Percentiles rank a stretch among this genome's conserved stretches.
phyloP scores from a whole-genome alignment of 2,329 filamentous ascomycete species.

The Penicillium sp. region DNA sequence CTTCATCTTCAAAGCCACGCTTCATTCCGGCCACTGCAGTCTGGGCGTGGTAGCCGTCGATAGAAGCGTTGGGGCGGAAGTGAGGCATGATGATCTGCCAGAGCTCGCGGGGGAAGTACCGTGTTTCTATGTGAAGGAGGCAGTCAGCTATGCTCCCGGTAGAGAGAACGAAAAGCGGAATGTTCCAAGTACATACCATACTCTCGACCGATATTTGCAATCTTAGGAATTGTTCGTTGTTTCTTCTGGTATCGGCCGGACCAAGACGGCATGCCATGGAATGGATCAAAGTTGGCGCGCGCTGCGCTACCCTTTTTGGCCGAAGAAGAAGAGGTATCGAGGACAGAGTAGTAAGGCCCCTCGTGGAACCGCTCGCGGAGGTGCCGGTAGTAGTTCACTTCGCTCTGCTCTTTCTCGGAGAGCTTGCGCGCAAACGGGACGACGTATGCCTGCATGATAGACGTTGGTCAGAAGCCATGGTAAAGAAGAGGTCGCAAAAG shows the following conservation, averaged over 20 bases:
- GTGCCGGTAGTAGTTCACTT: slow-evolving; percentile 53
- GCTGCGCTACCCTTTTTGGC: slow-evolving; percentile 49
- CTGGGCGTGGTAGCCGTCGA: slow-evolving; percentile 32
- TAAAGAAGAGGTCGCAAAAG: background rate
- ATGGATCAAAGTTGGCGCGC: slow-evolving; percentile 59
- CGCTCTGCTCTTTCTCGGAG: slow-evolving; percentile 46
- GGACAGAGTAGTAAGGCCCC: slow-evolving; percentile 61
- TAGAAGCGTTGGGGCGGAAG: slow-evolving; percentile 39
- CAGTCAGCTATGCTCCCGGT: slow-evolving; percentile 1
- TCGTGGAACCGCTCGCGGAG: slow-evolving; percentile 60
- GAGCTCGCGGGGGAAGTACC: slow-evolving; percentile 62
- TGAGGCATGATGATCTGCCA: slow-evolving; percentile 56
- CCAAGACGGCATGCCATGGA: slow-evolving; percentile 63
- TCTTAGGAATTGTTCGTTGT: slow-evolving; percentile 56
- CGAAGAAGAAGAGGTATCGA: slow-evolving; percentile 44
- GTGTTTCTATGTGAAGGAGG: slow-evolving; percentile 47
- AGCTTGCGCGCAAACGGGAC: slow-evolving; percentile 38
- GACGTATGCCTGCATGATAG: slow-evolving; percentile 38
- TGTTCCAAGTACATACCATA: slow-evolving; percentile 50
- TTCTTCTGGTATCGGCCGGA: slow-evolving; percentile 60
- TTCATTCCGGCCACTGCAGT: slow-evolving; percentile 28
- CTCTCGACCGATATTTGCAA: slow-evolving; percentile 50
- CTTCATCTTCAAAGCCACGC: slow-evolving; percentile 50
- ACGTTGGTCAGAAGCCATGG: background rate
- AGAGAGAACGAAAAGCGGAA: background rate